Percentiles rank a stretch among this genome's conserved stretches.
Evolutionary conservation across 2,329 filamentous ascomycete species (phyloP).

Genomic region (Penicillium sp.): DNA sequence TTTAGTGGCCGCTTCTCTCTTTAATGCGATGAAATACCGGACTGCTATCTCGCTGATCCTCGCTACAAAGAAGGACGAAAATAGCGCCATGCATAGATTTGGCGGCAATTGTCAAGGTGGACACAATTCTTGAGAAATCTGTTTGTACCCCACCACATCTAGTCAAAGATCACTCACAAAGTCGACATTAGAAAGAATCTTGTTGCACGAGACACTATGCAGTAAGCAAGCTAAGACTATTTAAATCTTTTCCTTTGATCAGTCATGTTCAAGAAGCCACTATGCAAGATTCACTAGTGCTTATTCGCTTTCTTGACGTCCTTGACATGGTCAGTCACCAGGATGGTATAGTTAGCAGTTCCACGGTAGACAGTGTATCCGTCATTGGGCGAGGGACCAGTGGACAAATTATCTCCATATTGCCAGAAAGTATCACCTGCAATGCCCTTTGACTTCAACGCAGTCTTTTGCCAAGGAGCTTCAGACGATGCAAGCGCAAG

Average conservation of each 20-base stretch:
- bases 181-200: neutral
- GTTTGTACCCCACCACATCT: too few relatives aligned
- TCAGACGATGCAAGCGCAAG: conserved; percentile 33
- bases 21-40: too few relatives aligned
- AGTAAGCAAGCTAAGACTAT: neutral
- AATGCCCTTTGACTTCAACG: conserved; percentile 39
- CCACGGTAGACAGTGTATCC: conserved; percentile 7
- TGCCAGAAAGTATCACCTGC: conserved; percentile 26
- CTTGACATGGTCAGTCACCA: conserved; percentile 9
- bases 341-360: neutral
- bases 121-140: too few relatives aligned
- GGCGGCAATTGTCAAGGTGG: too few relatives aligned
- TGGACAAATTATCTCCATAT: conserved; percentile 2
- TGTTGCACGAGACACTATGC: neutral
- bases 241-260: neutral
- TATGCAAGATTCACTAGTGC: neutral
- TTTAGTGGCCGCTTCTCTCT: neutral
- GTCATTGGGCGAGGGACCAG: conserved; percentile 4
- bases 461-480: conserved; percentile 42
- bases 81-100: too few relatives aligned
- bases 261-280: too few relatives aligned
- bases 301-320: neutral
- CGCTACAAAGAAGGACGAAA: too few relatives aligned
- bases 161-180: neutral
- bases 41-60: too few relatives aligned